These are phyloP conservation scores for Saccharomyces paradoxus DNA, from an alignment of 805 yeast genomes.

Conservation along the genomic window DNA sequence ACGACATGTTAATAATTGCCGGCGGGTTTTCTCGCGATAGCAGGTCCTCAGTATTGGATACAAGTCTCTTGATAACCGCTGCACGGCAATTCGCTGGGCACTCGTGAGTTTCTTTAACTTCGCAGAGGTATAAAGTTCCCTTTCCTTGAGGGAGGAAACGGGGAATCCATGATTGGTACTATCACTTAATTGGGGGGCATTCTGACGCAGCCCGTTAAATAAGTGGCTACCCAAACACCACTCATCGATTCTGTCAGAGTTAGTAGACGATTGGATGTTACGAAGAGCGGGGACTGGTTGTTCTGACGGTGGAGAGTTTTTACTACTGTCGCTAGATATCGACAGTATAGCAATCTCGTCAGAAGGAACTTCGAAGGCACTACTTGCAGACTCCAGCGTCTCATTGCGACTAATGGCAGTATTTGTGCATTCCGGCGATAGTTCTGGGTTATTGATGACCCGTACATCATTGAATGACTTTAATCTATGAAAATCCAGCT, in stretches of 20 bases:
- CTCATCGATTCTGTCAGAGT: constrained; percentile 19
- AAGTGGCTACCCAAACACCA: constrained; percentile 17
- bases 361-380: constrained; percentile 10
- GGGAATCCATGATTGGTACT: not conserved
- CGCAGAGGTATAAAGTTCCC: constrained; percentile 5
- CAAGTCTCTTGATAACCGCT: constrained; percentile 10
- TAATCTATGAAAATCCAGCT: not conserved
- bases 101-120: constrained; percentile 5
- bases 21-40: constrained; percentile 1
- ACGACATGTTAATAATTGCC: not conserved
- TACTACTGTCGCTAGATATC: constrained; percentile 7
- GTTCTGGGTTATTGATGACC: constrained; percentile 13
- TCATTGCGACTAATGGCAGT: constrained; percentile 2
- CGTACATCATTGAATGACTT: constrained; percentile 9
- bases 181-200: not conserved
- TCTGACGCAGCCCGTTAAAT: constrained; percentile 1
- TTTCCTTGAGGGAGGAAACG: not conserved
- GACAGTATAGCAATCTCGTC: constrained; percentile 19
- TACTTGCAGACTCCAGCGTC: not conserved
- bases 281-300: not conserved
- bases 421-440: constrained; percentile 2
- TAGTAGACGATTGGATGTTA: constrained; percentile 5
- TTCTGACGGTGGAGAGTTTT: constrained; percentile 2
- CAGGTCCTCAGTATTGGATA: constrained; percentile 13
- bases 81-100: constrained; percentile 8